A percentile compares a stretch with the other conserved stretches of the same genome.
Evolutionary conservation across 495 filamentous ascomycete species (phyloP).

Genomic region (Podospora didyma): DNA sequence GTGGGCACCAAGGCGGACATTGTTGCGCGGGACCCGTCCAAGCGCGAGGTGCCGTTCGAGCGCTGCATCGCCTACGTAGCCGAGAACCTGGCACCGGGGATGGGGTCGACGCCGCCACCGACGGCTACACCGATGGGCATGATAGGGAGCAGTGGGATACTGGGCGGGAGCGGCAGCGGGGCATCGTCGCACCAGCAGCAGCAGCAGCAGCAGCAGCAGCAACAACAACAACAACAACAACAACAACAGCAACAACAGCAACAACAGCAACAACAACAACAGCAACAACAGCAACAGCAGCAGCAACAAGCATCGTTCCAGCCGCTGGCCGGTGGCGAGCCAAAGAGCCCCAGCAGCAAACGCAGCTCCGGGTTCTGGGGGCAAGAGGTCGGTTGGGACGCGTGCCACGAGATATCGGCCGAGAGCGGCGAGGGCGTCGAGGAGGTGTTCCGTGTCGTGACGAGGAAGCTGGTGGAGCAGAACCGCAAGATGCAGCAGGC

Average conservation of each 20-base stretch:
- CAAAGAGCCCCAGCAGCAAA: constrained; percentile 68
- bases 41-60: constrained; percentile 85
- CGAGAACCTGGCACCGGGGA: constrained; percentile 73
- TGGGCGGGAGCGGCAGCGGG: not conserved
- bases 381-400: constrained; percentile 90
- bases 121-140: constrained; percentile 39
- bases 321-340: constrained; percentile 28
- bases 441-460: constrained; percentile 93
- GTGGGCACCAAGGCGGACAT: constrained; percentile 95
- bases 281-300: not conserved
- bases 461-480: constrained; percentile 91
- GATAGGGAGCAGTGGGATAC: not conserved
- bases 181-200: constrained; percentile 58
- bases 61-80: constrained; percentile 91
- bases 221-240: constrained; percentile 3
- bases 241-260: not conserved
- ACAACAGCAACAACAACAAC: not conserved
- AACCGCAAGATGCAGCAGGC: constrained; percentile 64
- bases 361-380: constrained; percentile 84
- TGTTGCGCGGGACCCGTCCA: constrained; percentile 71
- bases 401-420: constrained; percentile 93
- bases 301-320: constrained; percentile 4
- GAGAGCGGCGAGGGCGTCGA: constrained; percentile 95
- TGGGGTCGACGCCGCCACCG: constrained; percentile 60
- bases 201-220: constrained; percentile 51